A percentile compares a stretch with the other conserved stretches of the same genome.
Evolutionary conservation across 257 asterid genomes (phyloP).

Genomic region (Gentiana dahurica): DNA sequence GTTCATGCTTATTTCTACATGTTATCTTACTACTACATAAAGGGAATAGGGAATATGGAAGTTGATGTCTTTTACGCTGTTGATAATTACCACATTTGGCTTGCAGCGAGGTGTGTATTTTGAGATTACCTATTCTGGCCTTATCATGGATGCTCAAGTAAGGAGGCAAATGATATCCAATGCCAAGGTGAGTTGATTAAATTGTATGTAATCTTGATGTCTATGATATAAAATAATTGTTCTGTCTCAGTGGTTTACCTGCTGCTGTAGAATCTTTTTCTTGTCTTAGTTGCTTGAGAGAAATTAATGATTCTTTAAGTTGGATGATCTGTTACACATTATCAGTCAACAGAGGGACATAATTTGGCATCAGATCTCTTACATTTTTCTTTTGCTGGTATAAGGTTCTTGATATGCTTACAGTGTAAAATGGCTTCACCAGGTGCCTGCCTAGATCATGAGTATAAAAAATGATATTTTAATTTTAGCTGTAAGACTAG

Average conservation of each 20-base stretch:
- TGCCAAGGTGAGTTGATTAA: constrained; percentile 47
- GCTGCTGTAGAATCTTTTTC: neutral
- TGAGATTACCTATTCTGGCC: constrained; percentile 77
- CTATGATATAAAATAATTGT: neutral
- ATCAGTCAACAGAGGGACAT: too few relatives aligned
- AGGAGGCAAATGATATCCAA: constrained; percentile 70
- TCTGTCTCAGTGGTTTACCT: neutral
- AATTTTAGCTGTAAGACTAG: too few relatives aligned
- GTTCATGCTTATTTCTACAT: constrained; percentile 4
- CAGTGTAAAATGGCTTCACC: too few relatives aligned
- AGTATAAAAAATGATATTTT: too few relatives aligned
- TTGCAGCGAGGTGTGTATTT: constrained; percentile 87
- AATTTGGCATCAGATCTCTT: too few relatives aligned
- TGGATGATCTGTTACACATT: too few relatives aligned
- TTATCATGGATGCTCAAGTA: constrained; percentile 54
- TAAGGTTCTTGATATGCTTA: too few relatives aligned
- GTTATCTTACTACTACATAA: neutral
- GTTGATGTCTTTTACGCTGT: neutral
- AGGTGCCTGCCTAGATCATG: too few relatives aligned
- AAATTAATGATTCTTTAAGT: too few relatives aligned
- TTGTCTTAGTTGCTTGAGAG: too few relatives aligned
- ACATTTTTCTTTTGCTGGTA: too few relatives aligned
- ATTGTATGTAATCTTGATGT: neutral
- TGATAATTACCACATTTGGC: constrained; percentile 6
- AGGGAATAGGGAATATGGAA: neutral